Conservation (phyloP, 257 asterid species). For the Solanum tarijense region DNA sequence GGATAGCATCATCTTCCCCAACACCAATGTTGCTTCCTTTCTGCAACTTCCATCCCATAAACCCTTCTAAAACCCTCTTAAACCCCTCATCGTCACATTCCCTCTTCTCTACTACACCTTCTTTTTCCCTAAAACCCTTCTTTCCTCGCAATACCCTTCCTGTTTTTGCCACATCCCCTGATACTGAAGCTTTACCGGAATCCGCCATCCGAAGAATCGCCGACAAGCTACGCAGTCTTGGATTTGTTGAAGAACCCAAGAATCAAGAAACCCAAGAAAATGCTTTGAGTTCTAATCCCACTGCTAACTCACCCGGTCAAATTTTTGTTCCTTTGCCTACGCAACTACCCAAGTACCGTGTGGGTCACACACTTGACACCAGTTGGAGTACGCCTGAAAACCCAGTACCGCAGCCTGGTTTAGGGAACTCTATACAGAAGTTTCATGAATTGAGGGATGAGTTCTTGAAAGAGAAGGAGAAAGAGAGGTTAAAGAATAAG, state of each 20-base stretch:
- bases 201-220: conserved; percentile 77
- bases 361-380: conserved; percentile 87
- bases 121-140: not conserved
- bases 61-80: conserved; percentile 16
- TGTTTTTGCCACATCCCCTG: conserved; percentile 16
- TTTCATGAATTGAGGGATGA: conserved; percentile 46
- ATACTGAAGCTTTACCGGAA: conserved; percentile 34
- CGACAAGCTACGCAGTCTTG: conserved; percentile 85
- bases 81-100: conserved; percentile 12
- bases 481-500: conserved; percentile 50
- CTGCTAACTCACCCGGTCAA: conserved; percentile 56
- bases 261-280: conserved; percentile 15
- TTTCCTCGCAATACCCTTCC: conserved; percentile 6
- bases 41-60: conserved; percentile 8
- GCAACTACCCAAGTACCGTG: conserved; percentile 61
- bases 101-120: conserved; percentile 11
- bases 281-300: not conserved
- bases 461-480: conserved; percentile 51
- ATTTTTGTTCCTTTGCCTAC: conserved; percentile 71
- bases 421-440: conserved; percentile 60
- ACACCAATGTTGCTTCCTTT: conserved; percentile 13
- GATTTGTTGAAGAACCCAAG: conserved; percentile 48
- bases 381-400: conserved; percentile 97
- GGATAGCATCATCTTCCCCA: not conserved
- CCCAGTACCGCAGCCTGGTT: conserved; percentile 73